Conservation (phyloP, 1,284 basidiomycete genomes). For the Phellinidium pouzarii region DNA sequence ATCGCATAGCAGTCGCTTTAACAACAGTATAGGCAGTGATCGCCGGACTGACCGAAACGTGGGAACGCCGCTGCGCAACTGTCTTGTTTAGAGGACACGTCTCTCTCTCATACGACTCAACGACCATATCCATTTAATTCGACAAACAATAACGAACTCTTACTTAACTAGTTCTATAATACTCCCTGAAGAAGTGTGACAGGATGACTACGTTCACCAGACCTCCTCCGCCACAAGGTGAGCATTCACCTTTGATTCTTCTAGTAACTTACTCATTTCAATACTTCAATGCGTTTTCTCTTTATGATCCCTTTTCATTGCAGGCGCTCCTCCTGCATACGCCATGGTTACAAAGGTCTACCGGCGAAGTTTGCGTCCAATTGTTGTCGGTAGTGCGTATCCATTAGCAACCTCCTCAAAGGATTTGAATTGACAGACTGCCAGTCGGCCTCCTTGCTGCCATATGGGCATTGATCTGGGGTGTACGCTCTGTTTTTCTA, state of each 20-base stretch:
- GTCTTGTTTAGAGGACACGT: no score
- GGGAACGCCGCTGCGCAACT: no score
- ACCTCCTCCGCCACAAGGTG: constrained; percentile 19
- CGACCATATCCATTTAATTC: background rate
- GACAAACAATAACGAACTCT: background rate
- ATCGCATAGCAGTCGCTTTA: no score
- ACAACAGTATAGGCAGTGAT: no score
- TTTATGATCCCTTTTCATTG: background rate
- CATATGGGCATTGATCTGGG: constrained; percentile 60
- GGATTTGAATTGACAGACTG: constrained; percentile 1
- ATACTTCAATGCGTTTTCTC: no score
- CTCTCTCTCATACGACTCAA: no score
- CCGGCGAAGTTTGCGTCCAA: constrained; percentile 47
- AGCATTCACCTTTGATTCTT: background rate
- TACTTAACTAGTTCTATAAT: background rate
- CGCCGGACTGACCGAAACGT: no score
- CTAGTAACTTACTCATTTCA: background rate
- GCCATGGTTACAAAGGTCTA: constrained; percentile 52
- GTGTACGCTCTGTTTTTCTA: constrained; percentile 34
- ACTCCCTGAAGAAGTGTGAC: background rate
- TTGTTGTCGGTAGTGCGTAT: constrained; percentile 48
- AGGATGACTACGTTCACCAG: constrained; percentile 10
- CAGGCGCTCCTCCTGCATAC: constrained; percentile 52
- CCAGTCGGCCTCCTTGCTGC: constrained; percentile 42
- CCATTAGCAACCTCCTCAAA: background rate